phyloP scores from a whole-genome alignment of 148 eudicot genomes.

The Gaultheria prostrata region DNA sequence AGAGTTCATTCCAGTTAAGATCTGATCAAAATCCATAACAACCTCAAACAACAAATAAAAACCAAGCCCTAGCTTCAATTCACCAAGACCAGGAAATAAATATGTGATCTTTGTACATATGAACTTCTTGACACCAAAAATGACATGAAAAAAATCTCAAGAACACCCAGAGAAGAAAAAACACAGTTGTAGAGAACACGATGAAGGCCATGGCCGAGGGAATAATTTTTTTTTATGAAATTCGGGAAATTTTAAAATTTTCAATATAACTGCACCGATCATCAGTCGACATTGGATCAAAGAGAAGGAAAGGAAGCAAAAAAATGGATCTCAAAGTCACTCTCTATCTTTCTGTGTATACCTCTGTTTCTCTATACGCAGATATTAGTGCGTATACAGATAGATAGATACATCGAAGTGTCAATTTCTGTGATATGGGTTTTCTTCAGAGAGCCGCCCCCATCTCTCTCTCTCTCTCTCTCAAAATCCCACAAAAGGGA shows the following conservation, averaged over 20 bases:
- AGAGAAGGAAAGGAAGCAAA: constrained; percentile 1
- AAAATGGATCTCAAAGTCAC: not conserved
- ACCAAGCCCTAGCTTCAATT: constrained; percentile 11
- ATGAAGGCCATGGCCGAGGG: not conserved
- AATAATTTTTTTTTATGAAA: not conserved
- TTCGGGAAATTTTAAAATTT: not conserved
- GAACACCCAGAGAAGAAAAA: not conserved
- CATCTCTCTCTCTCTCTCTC: constrained; percentile 3
- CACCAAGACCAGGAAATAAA: not conserved
- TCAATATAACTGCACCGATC: not conserved
- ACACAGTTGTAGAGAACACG: not conserved
- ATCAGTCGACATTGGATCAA: constrained; percentile 22
- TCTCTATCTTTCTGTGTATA: constrained; percentile 16
- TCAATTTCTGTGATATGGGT: constrained; percentile 18
- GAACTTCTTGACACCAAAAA: not conserved
- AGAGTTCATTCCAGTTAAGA: constrained; percentile 17
- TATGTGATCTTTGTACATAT: not conserved
- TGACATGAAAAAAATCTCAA: not conserved
- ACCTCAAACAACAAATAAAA: constrained; percentile 8
- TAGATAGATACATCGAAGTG: constrained; percentile 25
- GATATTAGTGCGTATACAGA: not conserved
- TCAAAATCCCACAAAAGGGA: constrained; percentile 27
- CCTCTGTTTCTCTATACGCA: constrained; percentile 5
- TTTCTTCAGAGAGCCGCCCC: constrained; percentile 14
- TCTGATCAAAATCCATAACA: constrained; percentile 13